These are phyloP conservation scores for Penicillium malachiteum DNA, from an alignment of 495 filamentous ascomycete genomes.

Conservation along the genomic window DNA sequence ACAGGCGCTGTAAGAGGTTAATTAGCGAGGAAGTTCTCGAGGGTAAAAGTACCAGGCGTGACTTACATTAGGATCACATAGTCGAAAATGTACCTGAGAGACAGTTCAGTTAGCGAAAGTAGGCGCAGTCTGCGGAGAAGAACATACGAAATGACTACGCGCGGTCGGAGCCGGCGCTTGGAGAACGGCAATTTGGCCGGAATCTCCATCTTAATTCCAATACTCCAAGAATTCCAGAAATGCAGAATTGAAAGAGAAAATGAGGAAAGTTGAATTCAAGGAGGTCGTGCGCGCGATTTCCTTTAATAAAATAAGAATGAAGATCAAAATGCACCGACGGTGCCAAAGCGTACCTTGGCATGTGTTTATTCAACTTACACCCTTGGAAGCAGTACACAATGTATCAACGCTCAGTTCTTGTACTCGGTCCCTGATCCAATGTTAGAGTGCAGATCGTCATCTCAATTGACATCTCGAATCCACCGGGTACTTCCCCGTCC, in stretches of 20 bases:
- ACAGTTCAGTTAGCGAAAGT: background rate
- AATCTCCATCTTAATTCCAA: constrained; percentile 30
- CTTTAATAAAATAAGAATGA: background rate
- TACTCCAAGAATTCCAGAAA: background rate
- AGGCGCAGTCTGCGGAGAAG: constrained; percentile 1
- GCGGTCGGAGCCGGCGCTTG: constrained; percentile 49
- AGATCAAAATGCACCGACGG: background rate
- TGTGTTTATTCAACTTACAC: background rate
- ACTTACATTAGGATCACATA: constrained; percentile 65
- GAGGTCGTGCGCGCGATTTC: constrained; percentile 3
- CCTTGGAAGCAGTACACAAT: too few relatives aligned
- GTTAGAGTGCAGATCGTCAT: too few relatives aligned
- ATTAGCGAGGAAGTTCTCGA: background rate
- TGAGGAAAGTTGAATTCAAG: background rate
- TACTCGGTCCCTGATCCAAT: too few relatives aligned
- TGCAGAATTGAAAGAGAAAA: background rate
- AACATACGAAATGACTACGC: constrained; percentile 55
- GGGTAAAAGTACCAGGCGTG: constrained; percentile 21
- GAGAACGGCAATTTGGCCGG: constrained; percentile 52
- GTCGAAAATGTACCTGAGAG: constrained; percentile 61
- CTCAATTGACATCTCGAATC: too few relatives aligned
- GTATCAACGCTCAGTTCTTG: too few relatives aligned
- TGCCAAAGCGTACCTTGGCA: background rate
- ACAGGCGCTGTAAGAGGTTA: constrained; percentile 32
- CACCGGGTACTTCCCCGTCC: too few relatives aligned